Evolutionary conservation across 2,329 filamentous ascomycete species (phyloP).

Genomic region (Colletotrichum cordylinicola): DNA sequence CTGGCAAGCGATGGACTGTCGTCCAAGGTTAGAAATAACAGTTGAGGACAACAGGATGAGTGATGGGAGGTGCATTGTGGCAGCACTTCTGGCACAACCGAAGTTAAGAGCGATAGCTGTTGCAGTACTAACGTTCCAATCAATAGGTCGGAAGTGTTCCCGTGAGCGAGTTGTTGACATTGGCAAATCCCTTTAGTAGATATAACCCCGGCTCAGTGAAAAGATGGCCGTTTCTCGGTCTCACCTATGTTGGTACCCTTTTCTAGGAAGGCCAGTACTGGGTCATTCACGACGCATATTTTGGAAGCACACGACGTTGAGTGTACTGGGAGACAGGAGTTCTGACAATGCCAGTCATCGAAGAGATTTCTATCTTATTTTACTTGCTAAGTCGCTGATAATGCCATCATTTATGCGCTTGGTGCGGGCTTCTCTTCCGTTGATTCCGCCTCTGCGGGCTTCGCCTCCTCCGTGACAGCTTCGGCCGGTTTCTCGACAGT

Average conservation of each 20-base stretch:
- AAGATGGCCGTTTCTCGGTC: background rate
- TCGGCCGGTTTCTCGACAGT: constrained; percentile 3
- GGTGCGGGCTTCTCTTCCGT: constrained; percentile 22
- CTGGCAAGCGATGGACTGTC: background rate
- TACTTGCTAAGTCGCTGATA: background rate
- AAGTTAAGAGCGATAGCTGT: background rate
- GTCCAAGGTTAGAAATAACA: background rate
- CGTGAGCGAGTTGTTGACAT: background rate
- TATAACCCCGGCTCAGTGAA: background rate
- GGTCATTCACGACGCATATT: background rate
- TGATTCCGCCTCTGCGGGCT: background rate
- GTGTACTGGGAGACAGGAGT: background rate
- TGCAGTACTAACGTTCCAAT: background rate
- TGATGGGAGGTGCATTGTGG: background rate
- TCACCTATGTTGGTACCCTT: background rate
- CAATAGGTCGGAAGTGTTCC: background rate
- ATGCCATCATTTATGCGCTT: background rate
- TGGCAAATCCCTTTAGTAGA: background rate
- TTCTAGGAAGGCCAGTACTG: background rate
- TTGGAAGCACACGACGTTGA: background rate
- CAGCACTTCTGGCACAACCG: no score
- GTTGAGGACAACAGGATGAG: background rate
- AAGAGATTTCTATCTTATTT: background rate
- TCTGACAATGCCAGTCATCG: background rate
- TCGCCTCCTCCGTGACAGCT: background rate